Percentiles rank a stretch among this genome's conserved stretches.
Evolutionary conservation across 257 asterid genomes (phyloP).

Genomic region (Salvia rosmarinus): DNA sequence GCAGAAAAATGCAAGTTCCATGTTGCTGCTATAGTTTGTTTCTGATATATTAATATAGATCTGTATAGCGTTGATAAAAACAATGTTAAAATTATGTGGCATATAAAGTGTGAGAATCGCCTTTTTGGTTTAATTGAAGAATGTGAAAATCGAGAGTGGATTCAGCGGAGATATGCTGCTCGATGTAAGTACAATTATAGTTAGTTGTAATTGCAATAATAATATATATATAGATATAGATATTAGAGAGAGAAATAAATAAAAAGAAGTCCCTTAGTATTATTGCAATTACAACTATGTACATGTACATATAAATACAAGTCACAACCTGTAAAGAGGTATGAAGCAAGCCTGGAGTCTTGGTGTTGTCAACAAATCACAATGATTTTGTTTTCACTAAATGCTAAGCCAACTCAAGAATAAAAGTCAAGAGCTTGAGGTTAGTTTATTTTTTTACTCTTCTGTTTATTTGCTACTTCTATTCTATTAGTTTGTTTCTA

Average conservation of each 20-base stretch:
- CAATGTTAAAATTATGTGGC: background rate
- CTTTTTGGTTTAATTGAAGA: slow-evolving; percentile 39
- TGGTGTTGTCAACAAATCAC: background rate
- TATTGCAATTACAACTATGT: too few relatives aligned
- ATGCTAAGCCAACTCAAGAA: background rate
- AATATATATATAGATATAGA: too few relatives aligned
- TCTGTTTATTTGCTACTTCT: background rate
- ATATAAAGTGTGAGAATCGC: slow-evolving; percentile 22
- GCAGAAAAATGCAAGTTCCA: too few relatives aligned
- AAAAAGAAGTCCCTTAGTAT: too few relatives aligned
- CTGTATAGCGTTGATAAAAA: background rate
- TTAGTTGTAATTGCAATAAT: slow-evolving; percentile 2
- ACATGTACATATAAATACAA: background rate
- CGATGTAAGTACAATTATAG: slow-evolving; percentile 19
- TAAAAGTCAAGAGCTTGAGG: background rate
- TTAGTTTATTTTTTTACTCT: background rate
- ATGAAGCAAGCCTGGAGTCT: background rate
- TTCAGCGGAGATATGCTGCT: slow-evolving; percentile 40
- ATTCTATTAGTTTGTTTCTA: too few relatives aligned
- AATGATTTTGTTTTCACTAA: too few relatives aligned
- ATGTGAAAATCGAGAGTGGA: slow-evolving; percentile 37
- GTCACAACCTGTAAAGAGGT: background rate
- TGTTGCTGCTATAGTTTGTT: too few relatives aligned
- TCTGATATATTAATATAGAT: too few relatives aligned
- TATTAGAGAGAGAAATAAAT: too few relatives aligned